Conservation (phyloP, 2,329 filamentous ascomycete species). For the Zasmidium angulare region DNA sequence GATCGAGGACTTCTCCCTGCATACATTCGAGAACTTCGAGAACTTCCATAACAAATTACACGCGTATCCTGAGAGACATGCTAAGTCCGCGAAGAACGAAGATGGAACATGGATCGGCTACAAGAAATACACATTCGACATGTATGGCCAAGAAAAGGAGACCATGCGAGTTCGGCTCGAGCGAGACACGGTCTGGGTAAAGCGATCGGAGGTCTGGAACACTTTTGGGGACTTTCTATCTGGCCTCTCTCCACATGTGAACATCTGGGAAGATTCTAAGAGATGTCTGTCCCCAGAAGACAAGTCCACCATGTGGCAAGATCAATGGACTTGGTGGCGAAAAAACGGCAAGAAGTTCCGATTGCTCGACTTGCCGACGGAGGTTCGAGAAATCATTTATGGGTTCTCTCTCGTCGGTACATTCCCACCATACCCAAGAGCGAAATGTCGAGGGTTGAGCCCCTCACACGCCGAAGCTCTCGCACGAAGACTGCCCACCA, state of each 20-base stretch:
- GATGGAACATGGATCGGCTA: not conserved
- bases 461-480: not conserved
- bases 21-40: not conserved
- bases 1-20: not conserved
- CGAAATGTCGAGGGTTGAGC: not conserved
- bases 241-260: not conserved
- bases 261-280: not conserved
- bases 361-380: slow-evolving; percentile 23
- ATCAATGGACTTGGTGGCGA: slow-evolving; percentile 16
- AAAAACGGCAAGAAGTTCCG: slow-evolving; percentile 8
- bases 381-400: slow-evolving; percentile 28
- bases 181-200: not conserved
- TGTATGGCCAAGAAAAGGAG: not conserved
- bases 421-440: slow-evolving; percentile 14
- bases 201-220: not conserved
- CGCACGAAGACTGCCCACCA: not conserved
- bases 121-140: slow-evolving; percentile 1
- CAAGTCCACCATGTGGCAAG: not conserved
- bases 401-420: slow-evolving; percentile 6
- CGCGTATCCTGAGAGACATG: not conserved
- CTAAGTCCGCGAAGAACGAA: not conserved
- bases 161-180: not conserved
- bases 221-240: not conserved
- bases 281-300: not conserved
- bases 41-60: not conserved